Evolutionary conservation across 495 filamentous ascomycete species (phyloP), one percentile per base, ranked within the genome.

Genomic region (Penicillium flavigenum): DNA sequence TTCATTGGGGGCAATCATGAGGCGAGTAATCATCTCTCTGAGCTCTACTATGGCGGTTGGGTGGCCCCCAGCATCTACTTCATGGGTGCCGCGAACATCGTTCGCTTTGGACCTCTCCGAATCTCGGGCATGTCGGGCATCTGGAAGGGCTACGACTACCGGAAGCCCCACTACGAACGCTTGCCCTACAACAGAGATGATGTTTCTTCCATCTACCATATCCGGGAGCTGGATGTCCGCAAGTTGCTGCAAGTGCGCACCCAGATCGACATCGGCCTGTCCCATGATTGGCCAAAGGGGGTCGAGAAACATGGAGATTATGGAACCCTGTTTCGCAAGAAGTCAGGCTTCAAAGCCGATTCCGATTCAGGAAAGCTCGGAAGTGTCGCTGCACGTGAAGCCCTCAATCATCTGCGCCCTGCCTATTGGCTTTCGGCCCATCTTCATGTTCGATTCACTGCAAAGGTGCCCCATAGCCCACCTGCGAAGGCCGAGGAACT

Each of bases 51-150:
- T 68, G 94, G 94, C 41, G 94, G 94, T 38, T 98, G 94, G 94
- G 94, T 90, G 2, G 93, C 93, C 1, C 92, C 89, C 17, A 96
- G 93, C 51, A 98, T 98, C 50, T 98, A 95, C 77, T 98, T 96
- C 75, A 72, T 98, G 62, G 94, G 94, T 42, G 91, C 92, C 12
- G 89, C 94, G 26, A 95, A 92, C 62, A 86, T 97, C 9, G 63
- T 98, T 6, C 86, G 88, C 16, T 80, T 91, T 47, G 92, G 92
- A 3, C 84, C 87, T 2, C 72, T 98, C 19, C 86, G 94, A 4
- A 96, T 98, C 57, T 88, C 89, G n/a, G 92, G 86, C 0, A 77
- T 98, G 73, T 91, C 88, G 22, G 95, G 94, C 5, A 98, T 98
- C 56, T 97, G 90, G 87, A 96, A 96, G 65, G 83, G 81, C 1